A percentile compares a stretch with the other conserved stretches of the same genome.
Conservation (phyloP, 495 filamentous ascomycete genomes). For the Podospora sp. region DNA sequence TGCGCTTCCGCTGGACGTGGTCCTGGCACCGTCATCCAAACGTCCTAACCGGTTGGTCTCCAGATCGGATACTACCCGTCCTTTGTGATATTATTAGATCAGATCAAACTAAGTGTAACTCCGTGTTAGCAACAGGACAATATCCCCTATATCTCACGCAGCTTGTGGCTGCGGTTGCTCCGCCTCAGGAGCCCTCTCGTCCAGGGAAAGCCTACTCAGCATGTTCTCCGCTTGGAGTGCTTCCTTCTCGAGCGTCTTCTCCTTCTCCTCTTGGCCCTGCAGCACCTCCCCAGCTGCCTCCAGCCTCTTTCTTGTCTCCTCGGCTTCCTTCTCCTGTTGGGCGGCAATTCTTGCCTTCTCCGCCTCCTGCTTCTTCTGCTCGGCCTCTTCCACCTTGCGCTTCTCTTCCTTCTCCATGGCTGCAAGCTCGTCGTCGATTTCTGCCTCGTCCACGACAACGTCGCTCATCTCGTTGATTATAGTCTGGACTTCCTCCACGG, state of each 20-base stretch:
- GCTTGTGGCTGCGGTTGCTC: conserved; percentile 22
- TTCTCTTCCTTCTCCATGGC: conserved; percentile 69
- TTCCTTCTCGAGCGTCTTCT: conserved; percentile 30
- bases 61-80: not conserved
- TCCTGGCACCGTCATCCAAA: not conserved
- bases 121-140: not conserved
- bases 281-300: conserved; percentile 45
- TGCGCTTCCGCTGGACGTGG: too few relatives aligned
- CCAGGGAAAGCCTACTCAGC: conserved; percentile 42
- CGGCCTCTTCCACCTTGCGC: conserved; percentile 31
- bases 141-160: conserved; percentile 7
- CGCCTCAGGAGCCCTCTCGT: conserved; percentile 39
- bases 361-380: conserved; percentile 34
- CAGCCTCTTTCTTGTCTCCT: conserved; percentile 38
- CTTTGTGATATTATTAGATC: not conserved
- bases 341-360: conserved; percentile 35
- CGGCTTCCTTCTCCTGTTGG: conserved; percentile 26
- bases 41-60: not conserved
- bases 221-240: conserved; percentile 28
- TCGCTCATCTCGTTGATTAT: conserved; percentile 65
- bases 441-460: conserved; percentile 71
- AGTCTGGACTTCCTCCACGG: conserved; percentile 78
- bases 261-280: conserved; percentile 13
- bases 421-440: conserved; percentile 87
- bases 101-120: not conserved